Evolutionary conservation across 2,329 filamentous ascomycete genomes (phyloP).

Genomic region (Fonsecaea pedrosoi): DNA sequence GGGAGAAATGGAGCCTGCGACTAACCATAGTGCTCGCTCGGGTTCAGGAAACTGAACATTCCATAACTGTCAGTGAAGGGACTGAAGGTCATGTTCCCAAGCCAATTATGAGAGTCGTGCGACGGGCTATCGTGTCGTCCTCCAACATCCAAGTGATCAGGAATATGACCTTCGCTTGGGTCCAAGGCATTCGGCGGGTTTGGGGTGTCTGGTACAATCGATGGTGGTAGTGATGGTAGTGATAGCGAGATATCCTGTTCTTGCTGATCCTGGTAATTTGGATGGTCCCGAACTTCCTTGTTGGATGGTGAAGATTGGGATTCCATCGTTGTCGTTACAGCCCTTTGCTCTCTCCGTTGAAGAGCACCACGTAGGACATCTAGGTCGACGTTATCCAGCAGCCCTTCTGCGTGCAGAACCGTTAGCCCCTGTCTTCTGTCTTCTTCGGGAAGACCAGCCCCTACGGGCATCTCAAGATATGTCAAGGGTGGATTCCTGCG

Average conservation of each 20-base stretch:
- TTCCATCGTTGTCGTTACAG: not conserved
- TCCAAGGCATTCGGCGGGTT: not conserved
- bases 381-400: slow-evolving; percentile 4
- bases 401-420: not conserved
- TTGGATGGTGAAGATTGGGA: not conserved
- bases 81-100: not conserved
- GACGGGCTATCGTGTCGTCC: not conserved
- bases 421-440: not conserved
- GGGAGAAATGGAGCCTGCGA: not conserved
- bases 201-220: not conserved
- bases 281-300: not conserved
- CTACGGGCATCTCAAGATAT: too few relatives aligned
- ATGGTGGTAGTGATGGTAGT: not conserved
- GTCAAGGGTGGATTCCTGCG: not conserved
- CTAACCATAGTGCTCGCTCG: not conserved
- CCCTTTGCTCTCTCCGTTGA: not conserved
- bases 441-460: too few relatives aligned
- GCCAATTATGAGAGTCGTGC: not conserved
- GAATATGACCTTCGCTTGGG: not conserved
- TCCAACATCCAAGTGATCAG: not conserved
- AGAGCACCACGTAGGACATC: slow-evolving; percentile 2
- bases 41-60: slow-evolving; percentile 9
- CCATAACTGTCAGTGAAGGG: slow-evolving; percentile 9
- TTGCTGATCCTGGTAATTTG: not conserved
- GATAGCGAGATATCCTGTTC: not conserved